phyloP scores from a whole-genome alignment of 768 basidiomycete genomes.

The Kondoa malvinella region DNA sequence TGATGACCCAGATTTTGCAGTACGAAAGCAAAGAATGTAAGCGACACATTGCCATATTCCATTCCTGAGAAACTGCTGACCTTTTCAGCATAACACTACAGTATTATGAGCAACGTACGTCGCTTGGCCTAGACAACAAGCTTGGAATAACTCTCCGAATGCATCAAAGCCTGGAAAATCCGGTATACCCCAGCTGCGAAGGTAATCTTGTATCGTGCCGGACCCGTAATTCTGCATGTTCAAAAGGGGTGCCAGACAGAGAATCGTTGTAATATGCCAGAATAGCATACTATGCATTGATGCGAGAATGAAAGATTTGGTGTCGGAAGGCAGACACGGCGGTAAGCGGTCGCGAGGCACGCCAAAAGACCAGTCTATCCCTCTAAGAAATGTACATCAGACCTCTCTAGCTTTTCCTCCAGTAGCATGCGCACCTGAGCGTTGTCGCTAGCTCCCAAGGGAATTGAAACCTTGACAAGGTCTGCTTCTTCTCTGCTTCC shows the following conservation, averaged over 20 bases:
- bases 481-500: background rate
- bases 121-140: background rate
- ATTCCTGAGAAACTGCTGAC: background rate
- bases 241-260: background rate
- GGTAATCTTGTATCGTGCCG: background rate
- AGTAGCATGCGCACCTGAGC: background rate
- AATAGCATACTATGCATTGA: background rate
- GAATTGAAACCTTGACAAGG: too few relatives aligned
- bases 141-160: background rate
- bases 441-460: background rate
- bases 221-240: background rate
- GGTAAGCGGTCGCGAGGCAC: background rate
- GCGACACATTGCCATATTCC: background rate
- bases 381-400: background rate
- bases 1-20: background rate
- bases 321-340: background rate
- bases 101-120: background rate
- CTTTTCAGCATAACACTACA: too few relatives aligned
- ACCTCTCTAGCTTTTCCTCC: background rate
- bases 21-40: background rate
- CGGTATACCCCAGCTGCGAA: background rate
- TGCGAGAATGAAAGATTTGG: background rate
- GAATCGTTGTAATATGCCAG: background rate
- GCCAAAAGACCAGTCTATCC: background rate
- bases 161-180: background rate